phyloP scores from a whole-genome alignment of 192 early-diverging fungal species.

The Phlyctochytrium planicorne region DNA sequence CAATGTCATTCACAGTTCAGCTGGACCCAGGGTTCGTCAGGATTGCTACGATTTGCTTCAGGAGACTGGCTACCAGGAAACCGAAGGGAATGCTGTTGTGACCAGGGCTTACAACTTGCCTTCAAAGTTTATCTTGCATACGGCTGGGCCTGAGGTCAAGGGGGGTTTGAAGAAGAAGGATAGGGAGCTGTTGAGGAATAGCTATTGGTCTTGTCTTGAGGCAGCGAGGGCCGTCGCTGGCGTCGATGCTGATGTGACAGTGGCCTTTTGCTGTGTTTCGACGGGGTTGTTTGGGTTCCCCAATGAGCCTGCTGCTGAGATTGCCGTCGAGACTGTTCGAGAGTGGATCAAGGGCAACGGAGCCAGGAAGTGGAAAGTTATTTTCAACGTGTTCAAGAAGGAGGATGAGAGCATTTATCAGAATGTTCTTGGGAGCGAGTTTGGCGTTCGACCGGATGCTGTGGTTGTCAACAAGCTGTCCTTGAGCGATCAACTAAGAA shows the following conservation, averaged over 20 bases:
- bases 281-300: slow-evolving; percentile 24
- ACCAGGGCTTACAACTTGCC: slow-evolving; percentile 14
- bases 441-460: neutral
- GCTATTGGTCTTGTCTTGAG: neutral
- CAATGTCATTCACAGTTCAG: slow-evolving; percentile 23
- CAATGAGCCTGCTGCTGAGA: slow-evolving; percentile 7
- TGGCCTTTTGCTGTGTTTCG: slow-evolving; percentile 22
- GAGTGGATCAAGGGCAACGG: slow-evolving; percentile 1
- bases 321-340: slow-evolving; percentile 5
- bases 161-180: neutral
- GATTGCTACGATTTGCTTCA: slow-evolving; percentile 1
- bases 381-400: slow-evolving; percentile 25
- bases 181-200: neutral
- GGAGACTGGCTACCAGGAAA: neutral
- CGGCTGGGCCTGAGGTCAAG: slow-evolving; percentile 16
- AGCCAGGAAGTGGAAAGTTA: slow-evolving; percentile 16
- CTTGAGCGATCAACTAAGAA: neutral
- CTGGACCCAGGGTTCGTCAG: slow-evolving; percentile 22
- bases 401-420: slow-evolving; percentile 21
- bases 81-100: slow-evolving; percentile 17
- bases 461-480: neutral
- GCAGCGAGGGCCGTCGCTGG: neutral
- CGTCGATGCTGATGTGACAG: slow-evolving; percentile 1
- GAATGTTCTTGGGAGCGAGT: neutral
- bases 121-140: slow-evolving; percentile 12